A percentile compares a stretch with the other conserved stretches of the same genome.
These are phyloP conservation scores for Solanum arcanum DNA, from an alignment of 257 asterid genomes.

Conservation along the genomic window DNA sequence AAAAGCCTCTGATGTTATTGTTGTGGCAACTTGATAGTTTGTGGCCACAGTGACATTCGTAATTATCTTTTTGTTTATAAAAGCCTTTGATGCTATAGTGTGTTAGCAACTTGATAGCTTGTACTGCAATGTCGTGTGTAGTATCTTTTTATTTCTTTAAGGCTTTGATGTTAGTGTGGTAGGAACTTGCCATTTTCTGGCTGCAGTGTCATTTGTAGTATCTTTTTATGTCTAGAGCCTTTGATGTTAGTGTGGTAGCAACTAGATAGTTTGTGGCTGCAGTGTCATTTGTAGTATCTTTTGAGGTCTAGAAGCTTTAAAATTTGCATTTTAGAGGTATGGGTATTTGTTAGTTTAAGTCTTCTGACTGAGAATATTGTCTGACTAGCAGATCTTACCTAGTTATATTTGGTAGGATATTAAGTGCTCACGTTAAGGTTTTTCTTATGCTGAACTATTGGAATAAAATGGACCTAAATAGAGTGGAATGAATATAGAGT, in stretches of 20 bases:
- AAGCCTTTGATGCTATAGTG: not conserved
- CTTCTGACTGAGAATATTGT: not conserved
- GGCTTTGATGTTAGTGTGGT: not conserved
- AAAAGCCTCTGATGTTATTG: not conserved
- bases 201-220: not conserved
- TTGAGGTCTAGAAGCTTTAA: not conserved
- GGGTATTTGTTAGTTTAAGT: not conserved
- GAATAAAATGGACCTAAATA: not conserved
- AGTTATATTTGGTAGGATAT: not conserved
- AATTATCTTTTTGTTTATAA: not conserved
- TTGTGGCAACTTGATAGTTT: not conserved
- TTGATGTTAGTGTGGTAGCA: not conserved
- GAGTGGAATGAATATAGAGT: not conserved
- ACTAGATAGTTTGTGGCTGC: not conserved
- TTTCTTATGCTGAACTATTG: not conserved
- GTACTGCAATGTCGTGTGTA: not conserved
- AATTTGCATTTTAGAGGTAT: not conserved
- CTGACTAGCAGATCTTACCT: not conserved
- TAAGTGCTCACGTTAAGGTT: not conserved
- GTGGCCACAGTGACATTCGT: not conserved
- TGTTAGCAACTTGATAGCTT: not conserved
- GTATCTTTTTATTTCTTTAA: not conserved
- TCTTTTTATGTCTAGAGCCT: not conserved
- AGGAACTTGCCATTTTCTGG: not conserved
- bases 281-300: not conserved